Base-by-base conservation (phyloP, 352 stramenopile genomes). In the Pythium phragmiticola region DNA sequence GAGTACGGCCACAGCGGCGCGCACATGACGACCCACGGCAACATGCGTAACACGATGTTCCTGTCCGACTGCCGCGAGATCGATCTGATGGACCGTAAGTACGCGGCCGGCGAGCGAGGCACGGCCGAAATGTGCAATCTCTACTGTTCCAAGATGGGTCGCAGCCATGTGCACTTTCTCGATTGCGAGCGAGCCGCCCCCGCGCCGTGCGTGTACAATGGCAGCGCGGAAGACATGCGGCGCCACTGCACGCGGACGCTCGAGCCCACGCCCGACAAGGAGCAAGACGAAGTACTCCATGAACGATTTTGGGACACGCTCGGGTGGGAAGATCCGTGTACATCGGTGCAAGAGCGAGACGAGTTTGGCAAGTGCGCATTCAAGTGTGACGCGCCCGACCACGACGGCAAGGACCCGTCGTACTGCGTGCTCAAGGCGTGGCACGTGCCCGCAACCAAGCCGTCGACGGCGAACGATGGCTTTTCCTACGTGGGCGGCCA, bases 21-120 rank as follows among this genome's bases (percentile, higher is more conserved):
- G 16, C 82, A 94, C 63, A 72, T 69, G 30, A 92, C 85, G 2
- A 80, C 80, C 0, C 85, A 92, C 14, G 85, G 83, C 26, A 94
- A 94, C 66, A 94, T 92, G 85, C 69, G 78, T 9, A 88, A 91
- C 61, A 92, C 78, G 28, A 80, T 76, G 50, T 94, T 92, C 49
- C 39, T 87, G 7, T 81, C 80, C 0, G 78, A 90, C 26, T 48
- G 68, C 0, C 49, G 73, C 3, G 72, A 88, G 8, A 82, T 94
- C 17, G 81, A 94, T 48, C 57, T 94, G 41, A 70, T 78, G 9
- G 83, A 88, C 48, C 80, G 83, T 46, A 87, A 92, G 72, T 94
- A 92, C 67, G 63, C 72, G 11, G 69, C 74, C 16, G 83, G 85
- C 1, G 85, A 94, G 62, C 53, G 61, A 7, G 85, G 85, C 12